phyloP scores from a whole-genome alignment of 139 green algal species.

The Ostreobium quekettii region DNA sequence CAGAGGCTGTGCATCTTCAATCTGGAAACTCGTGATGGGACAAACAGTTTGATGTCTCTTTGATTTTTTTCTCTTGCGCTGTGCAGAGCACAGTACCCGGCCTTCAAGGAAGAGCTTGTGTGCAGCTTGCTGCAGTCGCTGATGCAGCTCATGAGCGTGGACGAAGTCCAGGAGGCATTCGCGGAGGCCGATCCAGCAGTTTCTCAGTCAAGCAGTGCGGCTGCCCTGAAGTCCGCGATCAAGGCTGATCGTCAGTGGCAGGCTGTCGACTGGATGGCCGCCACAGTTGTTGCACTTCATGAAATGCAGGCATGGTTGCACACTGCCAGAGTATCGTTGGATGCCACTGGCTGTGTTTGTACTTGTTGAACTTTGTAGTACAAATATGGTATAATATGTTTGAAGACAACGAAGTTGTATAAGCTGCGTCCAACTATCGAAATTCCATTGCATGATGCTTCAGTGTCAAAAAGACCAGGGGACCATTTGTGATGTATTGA shows the following conservation, averaged over 20 bases:
- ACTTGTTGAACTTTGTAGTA: too few relatives aligned
- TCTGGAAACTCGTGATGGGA: background rate
- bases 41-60: background rate
- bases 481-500: too few relatives aligned
- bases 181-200: background rate
- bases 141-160: background rate
- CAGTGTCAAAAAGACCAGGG: too few relatives aligned
- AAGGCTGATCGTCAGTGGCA: background rate
- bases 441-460: too few relatives aligned
- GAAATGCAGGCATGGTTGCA: constrained; percentile 5
- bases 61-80: background rate
- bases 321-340: too few relatives aligned
- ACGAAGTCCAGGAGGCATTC: background rate
- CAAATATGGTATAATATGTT: too few relatives aligned
- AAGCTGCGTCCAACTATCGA: too few relatives aligned
- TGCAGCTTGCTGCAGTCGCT: constrained; percentile 13
- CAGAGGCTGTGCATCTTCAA: background rate
- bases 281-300: constrained; percentile 15
- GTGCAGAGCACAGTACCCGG: constrained; percentile 10
- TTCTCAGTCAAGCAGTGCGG: constrained; percentile 2
- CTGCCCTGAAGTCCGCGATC: background rate
- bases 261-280: constrained; percentile 16
- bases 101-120: constrained; percentile 13
- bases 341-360: too few relatives aligned
- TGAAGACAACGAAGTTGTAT: too few relatives aligned